Evolutionary conservation across 306 rosid genomes (phyloP).

Genomic region (Oxytropis ochrocephala): DNA sequence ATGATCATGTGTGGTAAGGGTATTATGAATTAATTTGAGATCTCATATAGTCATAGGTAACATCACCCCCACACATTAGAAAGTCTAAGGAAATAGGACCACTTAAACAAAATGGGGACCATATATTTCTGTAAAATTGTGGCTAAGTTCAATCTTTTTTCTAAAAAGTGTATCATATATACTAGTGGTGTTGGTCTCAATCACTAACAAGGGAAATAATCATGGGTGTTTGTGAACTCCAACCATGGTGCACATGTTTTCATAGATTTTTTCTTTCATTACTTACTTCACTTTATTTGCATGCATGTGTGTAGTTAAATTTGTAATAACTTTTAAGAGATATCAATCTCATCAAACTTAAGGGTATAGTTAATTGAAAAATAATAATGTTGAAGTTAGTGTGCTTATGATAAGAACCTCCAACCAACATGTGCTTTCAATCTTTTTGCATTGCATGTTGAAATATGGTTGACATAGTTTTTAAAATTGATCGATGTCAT

Average conservation of each 20-base stretch:
- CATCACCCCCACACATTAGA: conserved; percentile 11
- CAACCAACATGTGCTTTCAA: background rate
- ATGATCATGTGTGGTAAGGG: conserved; percentile 22
- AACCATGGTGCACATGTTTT: conserved; percentile 36
- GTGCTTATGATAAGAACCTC: background rate
- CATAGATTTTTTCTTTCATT: background rate
- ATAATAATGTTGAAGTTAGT: background rate
- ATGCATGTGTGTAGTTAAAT: background rate
- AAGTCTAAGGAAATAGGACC: conserved; percentile 37
- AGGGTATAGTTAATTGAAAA: background rate
- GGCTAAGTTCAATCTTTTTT: conserved; percentile 47
- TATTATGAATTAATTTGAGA: conserved; percentile 1
- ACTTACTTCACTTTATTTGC: background rate
- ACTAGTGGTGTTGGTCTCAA: conserved; percentile 43
- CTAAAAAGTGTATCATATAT: conserved; percentile 37
- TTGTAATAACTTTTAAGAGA: background rate
- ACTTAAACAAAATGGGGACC: conserved; percentile 34
- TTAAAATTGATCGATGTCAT: background rate
- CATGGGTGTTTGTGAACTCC: conserved; percentile 37
- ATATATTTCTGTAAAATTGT: conserved; percentile 23
- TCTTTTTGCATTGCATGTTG: too few relatives aligned
- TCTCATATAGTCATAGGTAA: background rate
- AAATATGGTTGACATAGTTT: background rate
- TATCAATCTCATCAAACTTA: conserved; percentile 18
- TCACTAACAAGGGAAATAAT: conserved; percentile 37